Conservation (phyloP, 1,284 basidiomycete species). For the Ustilago bromivora region DNA sequence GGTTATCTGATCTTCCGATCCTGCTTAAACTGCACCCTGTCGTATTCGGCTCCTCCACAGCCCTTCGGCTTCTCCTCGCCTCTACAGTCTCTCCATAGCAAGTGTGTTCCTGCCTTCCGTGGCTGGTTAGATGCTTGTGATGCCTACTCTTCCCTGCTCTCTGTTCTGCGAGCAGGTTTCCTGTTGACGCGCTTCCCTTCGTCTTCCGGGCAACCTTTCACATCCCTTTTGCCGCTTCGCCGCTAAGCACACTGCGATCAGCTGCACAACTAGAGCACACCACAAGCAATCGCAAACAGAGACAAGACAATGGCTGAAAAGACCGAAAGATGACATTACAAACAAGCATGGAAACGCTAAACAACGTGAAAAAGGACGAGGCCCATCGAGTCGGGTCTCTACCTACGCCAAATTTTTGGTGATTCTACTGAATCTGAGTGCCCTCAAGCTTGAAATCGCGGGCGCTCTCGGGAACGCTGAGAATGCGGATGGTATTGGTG, state of each 20-base stretch:
- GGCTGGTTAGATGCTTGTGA: too few species aligned
- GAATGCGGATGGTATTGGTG: constrained; percentile 72
- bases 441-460: constrained; percentile 66
- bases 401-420: background rate
- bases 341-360: constrained; percentile 15
- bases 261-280: background rate
- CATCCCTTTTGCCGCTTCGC: background rate
- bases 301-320: constrained; percentile 10
- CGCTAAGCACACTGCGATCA: background rate
- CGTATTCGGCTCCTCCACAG: too few species aligned
- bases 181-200: too few species aligned
- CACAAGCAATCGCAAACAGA: background rate
- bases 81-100: too few species aligned
- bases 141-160: too few species aligned
- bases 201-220: too few species aligned
- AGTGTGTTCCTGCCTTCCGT: too few species aligned
- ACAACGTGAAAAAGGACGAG: background rate
- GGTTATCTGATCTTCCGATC: constrained; percentile 4
- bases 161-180: too few species aligned
- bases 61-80: too few species aligned
- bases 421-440: constrained; percentile 30
- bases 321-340: constrained; percentile 20
- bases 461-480: constrained; percentile 61
- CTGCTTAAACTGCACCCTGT: too few species aligned
- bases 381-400: background rate